Evolutionary conservation across 192 early-diverging fungal species (phyloP).

Genomic region (Coemansia erecta): DNA sequence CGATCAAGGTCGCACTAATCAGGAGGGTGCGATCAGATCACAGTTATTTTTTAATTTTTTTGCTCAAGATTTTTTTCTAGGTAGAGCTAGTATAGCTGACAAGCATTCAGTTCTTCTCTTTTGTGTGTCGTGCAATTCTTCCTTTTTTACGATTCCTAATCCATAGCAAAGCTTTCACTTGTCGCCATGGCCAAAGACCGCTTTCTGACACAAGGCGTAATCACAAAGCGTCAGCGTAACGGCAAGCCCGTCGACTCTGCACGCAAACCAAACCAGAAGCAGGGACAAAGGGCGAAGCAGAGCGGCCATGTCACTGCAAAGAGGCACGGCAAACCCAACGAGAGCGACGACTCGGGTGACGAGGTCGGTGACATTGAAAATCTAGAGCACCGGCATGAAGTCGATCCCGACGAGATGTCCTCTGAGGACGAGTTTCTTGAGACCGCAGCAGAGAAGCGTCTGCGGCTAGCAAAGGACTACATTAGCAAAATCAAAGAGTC

Average conservation of each 20-base stretch:
- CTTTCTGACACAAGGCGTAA: constrained; percentile 41
- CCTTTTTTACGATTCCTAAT: too few relatives aligned
- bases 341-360: constrained; percentile 16
- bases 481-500: constrained; percentile 68
- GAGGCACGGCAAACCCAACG: background rate
- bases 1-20: too few relatives aligned
- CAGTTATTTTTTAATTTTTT: too few relatives aligned
- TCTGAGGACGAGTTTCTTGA: constrained; percentile 69
- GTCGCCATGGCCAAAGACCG: constrained; percentile 49
- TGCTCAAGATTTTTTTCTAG: too few relatives aligned
- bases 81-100: too few relatives aligned
- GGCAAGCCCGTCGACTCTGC: constrained; percentile 15
- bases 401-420: constrained; percentile 18
- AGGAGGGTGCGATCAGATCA: too few relatives aligned
- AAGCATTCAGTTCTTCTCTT: background rate
- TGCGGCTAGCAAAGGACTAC: constrained; percentile 92
- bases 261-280: too few relatives aligned
- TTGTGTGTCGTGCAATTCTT: too few relatives aligned
- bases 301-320: too few relatives aligned
- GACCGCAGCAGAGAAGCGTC: constrained; percentile 88
- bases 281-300: constrained; percentile 1
- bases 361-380: constrained; percentile 30
- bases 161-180: too few relatives aligned
- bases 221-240: constrained; percentile 38
- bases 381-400: constrained; percentile 33